Evolutionary conservation across 2,329 filamentous ascomycete species (phyloP), one percentile per base, ranked within the genome.

Genomic region (Penicillium sp.): DNA sequence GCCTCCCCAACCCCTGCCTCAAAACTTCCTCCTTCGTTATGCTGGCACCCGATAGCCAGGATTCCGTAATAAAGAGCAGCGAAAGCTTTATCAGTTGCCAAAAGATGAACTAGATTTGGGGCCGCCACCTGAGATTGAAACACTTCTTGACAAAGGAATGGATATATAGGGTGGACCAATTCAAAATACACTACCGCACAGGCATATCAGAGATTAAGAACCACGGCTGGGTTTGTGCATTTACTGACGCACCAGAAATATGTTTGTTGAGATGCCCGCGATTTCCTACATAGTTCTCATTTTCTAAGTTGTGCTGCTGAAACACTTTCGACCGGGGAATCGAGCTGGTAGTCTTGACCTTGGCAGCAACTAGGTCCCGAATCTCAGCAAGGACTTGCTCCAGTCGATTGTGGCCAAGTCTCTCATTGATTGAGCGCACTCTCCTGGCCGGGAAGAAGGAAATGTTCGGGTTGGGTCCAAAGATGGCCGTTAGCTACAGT

Each of bases 61-160:
- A 68, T 55, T 9, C 64, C 57, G 3, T 75, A 63, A 59, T 77
- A 78, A 1, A 77, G 59, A 4, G 70, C 69, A 0, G 66, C 68
- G 67, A 70, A 65, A 79, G 77, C 75, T 63, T 81, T 24, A 78
- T 83, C 63, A 62, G 82, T 1, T 70, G 83, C 40, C 79, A 85
- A 60, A 79, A 78, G 0, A 54, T 77, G 9, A 67, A 83, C 42
- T 82, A 80, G 1, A 60, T 79, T 5, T 23, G 68, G 8, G 71
- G 83, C 28, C 79, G 82, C 14, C 24, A 65, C 67, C 23, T 65
- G 64, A 0, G 62, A 49, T 56, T 76, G 69, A 55, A 77, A 77
- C 3, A 57, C 43, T 8, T 59, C 47, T 24, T 63, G 65, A 48
- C 74, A 70, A 1, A 78, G 66, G 49, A 77, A 77, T 1, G 75